A percentile compares a stretch with the other conserved stretches of the same genome.
These are phyloP conservation scores for Anthracocystis setariae DNA, from an alignment of 1,284 basidiomycete genomes.

Conservation along the genomic window DNA sequence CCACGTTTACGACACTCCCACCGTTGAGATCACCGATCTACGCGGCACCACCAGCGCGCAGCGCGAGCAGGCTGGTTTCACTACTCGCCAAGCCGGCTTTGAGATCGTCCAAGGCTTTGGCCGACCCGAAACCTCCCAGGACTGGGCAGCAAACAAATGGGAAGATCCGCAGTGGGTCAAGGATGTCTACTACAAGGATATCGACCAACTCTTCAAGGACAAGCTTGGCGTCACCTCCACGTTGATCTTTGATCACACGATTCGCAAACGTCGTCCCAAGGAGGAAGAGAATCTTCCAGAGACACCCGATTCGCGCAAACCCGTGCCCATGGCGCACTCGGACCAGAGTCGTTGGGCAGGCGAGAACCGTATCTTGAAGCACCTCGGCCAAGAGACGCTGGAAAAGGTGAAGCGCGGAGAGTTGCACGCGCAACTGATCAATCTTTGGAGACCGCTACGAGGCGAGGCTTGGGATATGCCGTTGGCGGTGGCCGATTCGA, in stretches of 20 bases:
- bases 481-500: slow-evolving; percentile 75
- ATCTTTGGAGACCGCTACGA: slow-evolving; percentile 77
- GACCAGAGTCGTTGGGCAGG: slow-evolving; percentile 57
- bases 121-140: slow-evolving; percentile 15
- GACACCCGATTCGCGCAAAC: slow-evolving; percentile 45
- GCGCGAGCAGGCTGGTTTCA: slow-evolving; percentile 38
- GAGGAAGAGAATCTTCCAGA: slow-evolving; percentile 43
- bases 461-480: slow-evolving; percentile 74
- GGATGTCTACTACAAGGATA: slow-evolving; percentile 50
- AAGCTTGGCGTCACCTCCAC: slow-evolving; percentile 50
- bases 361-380: slow-evolving; percentile 51
- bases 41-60: slow-evolving; percentile 25
- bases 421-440: slow-evolving; percentile 76
- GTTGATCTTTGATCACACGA: slow-evolving; percentile 59
- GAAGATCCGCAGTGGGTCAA: slow-evolving; percentile 46
- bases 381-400: slow-evolving; percentile 52
- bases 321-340: slow-evolving; percentile 47
- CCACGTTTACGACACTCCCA: slow-evolving; percentile 32
- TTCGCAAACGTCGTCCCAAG: slow-evolving; percentile 47
- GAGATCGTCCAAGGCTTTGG: slow-evolving; percentile 55
- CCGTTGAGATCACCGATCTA: slow-evolving; percentile 51
- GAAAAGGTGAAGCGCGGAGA: slow-evolving; percentile 47
- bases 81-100: slow-evolving; percentile 49
- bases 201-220: slow-evolving; percentile 52
- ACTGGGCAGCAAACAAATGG: slow-evolving; percentile 50